These are phyloP conservation scores for Vanrija sp. DNA, from an alignment of 1,284 basidiomycete genomes.

Conservation along the genomic window DNA sequence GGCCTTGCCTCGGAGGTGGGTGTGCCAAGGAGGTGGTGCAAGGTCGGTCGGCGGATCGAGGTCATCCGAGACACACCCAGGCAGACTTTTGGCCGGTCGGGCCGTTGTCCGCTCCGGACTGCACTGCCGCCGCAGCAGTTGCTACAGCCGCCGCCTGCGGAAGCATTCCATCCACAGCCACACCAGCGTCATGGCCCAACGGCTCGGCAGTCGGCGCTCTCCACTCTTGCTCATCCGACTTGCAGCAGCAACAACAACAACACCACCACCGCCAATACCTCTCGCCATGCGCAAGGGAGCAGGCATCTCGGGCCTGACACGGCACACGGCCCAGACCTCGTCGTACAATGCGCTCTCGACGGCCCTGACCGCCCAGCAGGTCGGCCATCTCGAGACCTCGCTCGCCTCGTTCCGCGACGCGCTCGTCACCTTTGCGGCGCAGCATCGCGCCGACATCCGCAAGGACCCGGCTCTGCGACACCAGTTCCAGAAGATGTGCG, in stretches of 20 bases:
- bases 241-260: too few relatives aligned
- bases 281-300: conserved; percentile 51
- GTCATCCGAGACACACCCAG: too few relatives aligned
- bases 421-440: conserved; percentile 73
- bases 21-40: not conserved
- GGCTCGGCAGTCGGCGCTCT: too few relatives aligned
- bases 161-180: too few relatives aligned
- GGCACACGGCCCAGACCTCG: conserved; percentile 45
- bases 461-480: conserved; percentile 82
- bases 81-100: too few relatives aligned
- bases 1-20: not conserved
- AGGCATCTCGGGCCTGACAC: conserved; percentile 53
- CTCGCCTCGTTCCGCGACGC: conserved; percentile 79
- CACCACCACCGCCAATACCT: conserved; percentile 10
- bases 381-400: conserved; percentile 73
- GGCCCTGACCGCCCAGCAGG: conserved; percentile 69
- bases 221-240: too few relatives aligned
- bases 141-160: too few relatives aligned
- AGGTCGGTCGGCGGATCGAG: too few relatives aligned
- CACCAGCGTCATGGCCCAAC: too few relatives aligned
- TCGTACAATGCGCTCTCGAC: conserved; percentile 75
- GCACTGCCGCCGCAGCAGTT: too few relatives aligned
- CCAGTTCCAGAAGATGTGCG: conserved; percentile 95
- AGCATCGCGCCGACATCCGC: conserved; percentile 79
- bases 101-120: too few relatives aligned